Conservation (phyloP, 2,329 filamentous ascomycete genomes). For the Trichoderma harzianum region DNA sequence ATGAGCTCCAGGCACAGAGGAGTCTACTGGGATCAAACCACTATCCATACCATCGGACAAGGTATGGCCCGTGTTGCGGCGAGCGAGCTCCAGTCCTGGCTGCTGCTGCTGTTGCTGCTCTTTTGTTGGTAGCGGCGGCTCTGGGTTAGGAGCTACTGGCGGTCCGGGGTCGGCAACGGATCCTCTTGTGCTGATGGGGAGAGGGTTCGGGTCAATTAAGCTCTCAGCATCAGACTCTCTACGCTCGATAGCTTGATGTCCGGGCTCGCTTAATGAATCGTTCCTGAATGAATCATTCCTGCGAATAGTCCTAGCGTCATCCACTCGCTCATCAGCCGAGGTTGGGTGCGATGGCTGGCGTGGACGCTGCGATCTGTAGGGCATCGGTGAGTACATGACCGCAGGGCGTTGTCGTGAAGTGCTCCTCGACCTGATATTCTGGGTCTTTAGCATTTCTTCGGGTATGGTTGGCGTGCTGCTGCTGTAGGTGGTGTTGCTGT, state of each 20-base stretch:
- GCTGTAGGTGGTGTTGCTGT: not conserved
- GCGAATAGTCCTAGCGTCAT: not conserved
- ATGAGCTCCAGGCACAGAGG: not conserved
- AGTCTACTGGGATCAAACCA: constrained; percentile 26
- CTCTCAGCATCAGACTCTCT: constrained; percentile 15
- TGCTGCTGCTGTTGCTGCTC: not conserved
- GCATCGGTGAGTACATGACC: constrained; percentile 12
- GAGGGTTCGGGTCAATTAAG: constrained; percentile 11
- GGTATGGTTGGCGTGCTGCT: constrained; percentile 19
- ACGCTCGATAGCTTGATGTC: not conserved
- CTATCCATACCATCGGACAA: not conserved
- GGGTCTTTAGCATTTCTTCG: constrained; percentile 17
- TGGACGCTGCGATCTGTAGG: constrained; percentile 3
- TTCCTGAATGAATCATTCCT: not conserved
- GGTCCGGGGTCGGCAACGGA: not conserved
- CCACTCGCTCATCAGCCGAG: not conserved
- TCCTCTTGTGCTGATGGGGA: not conserved
- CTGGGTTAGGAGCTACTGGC: not conserved
- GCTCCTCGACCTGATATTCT: not conserved
- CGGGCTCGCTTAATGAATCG: not conserved
- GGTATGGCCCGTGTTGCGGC: not conserved
- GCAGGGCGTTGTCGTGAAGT: constrained; percentile 14
- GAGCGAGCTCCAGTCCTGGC: constrained; percentile 3
- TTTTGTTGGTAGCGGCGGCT: not conserved
- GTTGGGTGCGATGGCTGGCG: not conserved